A percentile compares a stretch with the other conserved stretches of the same genome.
These are phyloP conservation scores for Sergeia podlipaevii DNA, from an alignment of 208 protist genomes.

Conservation along the genomic window DNA sequence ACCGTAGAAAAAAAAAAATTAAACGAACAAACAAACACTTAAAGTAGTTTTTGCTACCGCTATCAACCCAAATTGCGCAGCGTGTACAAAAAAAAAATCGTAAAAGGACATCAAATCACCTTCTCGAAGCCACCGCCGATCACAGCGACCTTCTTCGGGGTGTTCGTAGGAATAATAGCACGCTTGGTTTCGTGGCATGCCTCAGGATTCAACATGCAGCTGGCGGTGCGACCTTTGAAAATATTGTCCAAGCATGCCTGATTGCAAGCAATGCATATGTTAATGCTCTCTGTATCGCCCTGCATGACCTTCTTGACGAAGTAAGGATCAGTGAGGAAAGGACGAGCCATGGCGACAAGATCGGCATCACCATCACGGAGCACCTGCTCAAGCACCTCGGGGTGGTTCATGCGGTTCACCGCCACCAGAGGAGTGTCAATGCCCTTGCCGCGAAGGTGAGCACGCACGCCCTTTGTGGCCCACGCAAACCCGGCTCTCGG, in stretches of 20 bases:
- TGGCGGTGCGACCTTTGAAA: slow-evolving; percentile 36
- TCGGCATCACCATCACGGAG: slow-evolving; percentile 55
- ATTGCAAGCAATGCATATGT: slow-evolving; percentile 90
- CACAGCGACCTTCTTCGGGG: slow-evolving; percentile 53
- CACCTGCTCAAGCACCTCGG: slow-evolving; percentile 55
- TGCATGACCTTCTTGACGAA: slow-evolving; percentile 61
- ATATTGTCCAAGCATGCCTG: slow-evolving; percentile 87
- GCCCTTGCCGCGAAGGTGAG: slow-evolving; percentile 36
- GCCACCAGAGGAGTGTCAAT: slow-evolving; percentile 61
- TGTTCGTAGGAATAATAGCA: slow-evolving; percentile 14
- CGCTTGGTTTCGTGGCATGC: slow-evolving; percentile 63
- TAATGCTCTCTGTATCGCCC: slow-evolving; percentile 61
- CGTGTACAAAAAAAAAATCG: too few relatives aligned
- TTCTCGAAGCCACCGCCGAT: slow-evolving; percentile 75
- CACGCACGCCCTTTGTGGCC: slow-evolving; percentile 39
- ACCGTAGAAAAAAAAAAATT: too few relatives aligned
- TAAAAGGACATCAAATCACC: too few relatives aligned
- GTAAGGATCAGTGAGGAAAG: slow-evolving; percentile 68
- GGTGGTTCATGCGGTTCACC: slow-evolving; percentile 82
- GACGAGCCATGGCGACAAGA: slow-evolving; percentile 78
- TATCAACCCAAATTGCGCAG: too few relatives aligned
- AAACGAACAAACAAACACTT: too few relatives aligned
- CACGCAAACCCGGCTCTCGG: slow-evolving; percentile 69
- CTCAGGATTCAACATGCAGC: slow-evolving; percentile 80
- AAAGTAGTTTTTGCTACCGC: too few relatives aligned